Base-by-base conservation (phyloP, 139 green algal species). In the Chlorella sp. region DNA sequence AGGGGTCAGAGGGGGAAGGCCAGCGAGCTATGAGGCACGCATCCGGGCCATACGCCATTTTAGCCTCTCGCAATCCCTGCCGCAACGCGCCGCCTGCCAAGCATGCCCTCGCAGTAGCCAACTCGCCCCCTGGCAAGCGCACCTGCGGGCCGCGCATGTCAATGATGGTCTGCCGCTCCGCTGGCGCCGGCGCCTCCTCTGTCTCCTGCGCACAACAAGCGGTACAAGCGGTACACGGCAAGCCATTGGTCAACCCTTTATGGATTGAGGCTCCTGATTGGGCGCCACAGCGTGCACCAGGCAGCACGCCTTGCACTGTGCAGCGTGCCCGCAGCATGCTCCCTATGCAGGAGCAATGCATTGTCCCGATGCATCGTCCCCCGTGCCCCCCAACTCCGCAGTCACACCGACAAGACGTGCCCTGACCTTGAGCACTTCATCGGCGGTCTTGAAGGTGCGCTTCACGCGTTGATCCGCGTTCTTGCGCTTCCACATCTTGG, bases 131-230 rank as follows among this genome's bases (percentile, higher is more conserved):
- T 60, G 8, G 7, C 46, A 17, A 7, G 11, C 28, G 19, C 80
- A 69, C 89, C 89, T 98, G 93, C 1, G 93, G 93, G 6, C 96
- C 97, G 6, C 97, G 92, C 95, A 99, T 98, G 91, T 99, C 97
- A 69, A 99, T 97, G 36, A 94, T 75, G 26, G 68, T 77, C 83
- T 75, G 72, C 41, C 70, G 76, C 74, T 86, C 60, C 4, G 43
- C 85, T 28, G 88, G 80, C 46, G 58, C 77, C 30, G 77, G 77
- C 77, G 43, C 43, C 60, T 56, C 28, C 41, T 83, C 77, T 36
- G 77, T 43, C 8, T 83, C 77, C 77, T 83, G 77, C 77, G 24
- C 40, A 34, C 22, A 30, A 30, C 20, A 41, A 73, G 65, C 11
- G 1, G 24, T 20, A 43, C n/a, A 0, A 65, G 56, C 3, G 56